Conservation (phyloP, 2,329 filamentous ascomycete genomes). For the Dothistroma septosporum region DNA sequence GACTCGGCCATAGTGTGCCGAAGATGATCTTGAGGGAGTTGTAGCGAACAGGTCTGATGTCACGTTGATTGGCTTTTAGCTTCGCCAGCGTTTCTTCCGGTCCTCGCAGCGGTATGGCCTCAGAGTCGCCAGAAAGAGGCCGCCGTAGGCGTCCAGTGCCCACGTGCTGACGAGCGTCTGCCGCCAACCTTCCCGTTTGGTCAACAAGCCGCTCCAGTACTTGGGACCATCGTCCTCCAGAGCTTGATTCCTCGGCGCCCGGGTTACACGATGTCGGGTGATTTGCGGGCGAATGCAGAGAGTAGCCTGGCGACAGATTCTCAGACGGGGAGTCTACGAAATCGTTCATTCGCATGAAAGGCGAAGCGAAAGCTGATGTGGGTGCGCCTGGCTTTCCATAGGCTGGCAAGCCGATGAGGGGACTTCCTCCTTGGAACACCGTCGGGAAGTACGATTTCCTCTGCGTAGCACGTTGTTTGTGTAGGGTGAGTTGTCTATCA, state of each 20-base stretch:
- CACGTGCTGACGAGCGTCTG: conserved; percentile 15
- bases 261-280: neutral
- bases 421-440: conserved; percentile 26
- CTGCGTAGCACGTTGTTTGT: conserved; percentile 13
- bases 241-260: neutral
- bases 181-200: conserved; percentile 21
- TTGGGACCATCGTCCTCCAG: conserved; percentile 14
- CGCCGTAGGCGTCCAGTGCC: conserved; percentile 12
- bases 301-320: neutral
- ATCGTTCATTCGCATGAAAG: conserved; percentile 20
- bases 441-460: conserved; percentile 26
- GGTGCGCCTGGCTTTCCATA: conserved; percentile 12
- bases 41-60: conserved; percentile 4
- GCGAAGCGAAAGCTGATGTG: conserved; percentile 23
- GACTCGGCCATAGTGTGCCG: conserved; percentile 64
- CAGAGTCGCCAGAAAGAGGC: conserved; percentile 12
- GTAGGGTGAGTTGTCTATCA: conserved; percentile 3
- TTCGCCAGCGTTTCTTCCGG: conserved; percentile 14
- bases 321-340: neutral
- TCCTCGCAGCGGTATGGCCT: conserved; percentile 16
- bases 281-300: conserved; percentile 1
- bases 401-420: conserved; percentile 24
- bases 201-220: conserved; percentile 19
- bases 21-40: conserved; percentile 53
- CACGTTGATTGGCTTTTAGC: conserved; percentile 7